Base-by-base conservation (phyloP, 2,329 filamentous ascomycete species). In the Aspergillus ruber region DNA sequence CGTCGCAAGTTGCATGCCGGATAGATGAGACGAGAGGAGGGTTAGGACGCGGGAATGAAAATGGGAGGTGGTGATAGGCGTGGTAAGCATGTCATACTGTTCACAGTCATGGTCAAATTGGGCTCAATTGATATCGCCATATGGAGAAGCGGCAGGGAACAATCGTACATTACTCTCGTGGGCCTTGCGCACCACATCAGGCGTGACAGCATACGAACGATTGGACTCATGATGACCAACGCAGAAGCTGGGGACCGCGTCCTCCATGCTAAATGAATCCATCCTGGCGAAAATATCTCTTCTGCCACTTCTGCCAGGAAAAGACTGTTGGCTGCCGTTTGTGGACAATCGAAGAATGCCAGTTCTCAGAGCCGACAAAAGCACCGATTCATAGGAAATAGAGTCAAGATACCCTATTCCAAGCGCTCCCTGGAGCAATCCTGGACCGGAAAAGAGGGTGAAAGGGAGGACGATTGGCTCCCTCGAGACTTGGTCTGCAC, bases 1-100 rank as follows among this genome's bases (percentile, higher is more conserved):
- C 7, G 57, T 51, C 4, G 62, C 59, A 6, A 64, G 56, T 39
- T 74, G 68, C n/a, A 73, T 49, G 43, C 70, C 66, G 3, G 74
- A 68, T 21, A 76, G 65, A 62, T 80, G 74, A 20, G 73, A 66
- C 20, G 76, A 76, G 6, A 84, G 66, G 15, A 79, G 64, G 1
- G 70, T 62, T 45, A 83, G 63, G 3, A 84, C 78, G 44, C 78
- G 72, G 23, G 77, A 75, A 54, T 83, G 81, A 59, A 84, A 84
- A 56, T 75, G 69, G 23, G 75, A 60, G 15, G 78, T 84, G 2
- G 81, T 83, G 52, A 85, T 80, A 7, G 80, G 78, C 20, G 75
- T 76, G 2, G 81, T 83, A 51, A 84, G 67, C 74, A 84, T 77
- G 60, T 85, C 81, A 75, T 84, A 85, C 79, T 82, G 51, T 45